A percentile compares a stretch with the other conserved stretches of the same genome.
Conservation (phyloP, 371 early-diverging fungal species). For the Haplosporangium sp. region DNA sequence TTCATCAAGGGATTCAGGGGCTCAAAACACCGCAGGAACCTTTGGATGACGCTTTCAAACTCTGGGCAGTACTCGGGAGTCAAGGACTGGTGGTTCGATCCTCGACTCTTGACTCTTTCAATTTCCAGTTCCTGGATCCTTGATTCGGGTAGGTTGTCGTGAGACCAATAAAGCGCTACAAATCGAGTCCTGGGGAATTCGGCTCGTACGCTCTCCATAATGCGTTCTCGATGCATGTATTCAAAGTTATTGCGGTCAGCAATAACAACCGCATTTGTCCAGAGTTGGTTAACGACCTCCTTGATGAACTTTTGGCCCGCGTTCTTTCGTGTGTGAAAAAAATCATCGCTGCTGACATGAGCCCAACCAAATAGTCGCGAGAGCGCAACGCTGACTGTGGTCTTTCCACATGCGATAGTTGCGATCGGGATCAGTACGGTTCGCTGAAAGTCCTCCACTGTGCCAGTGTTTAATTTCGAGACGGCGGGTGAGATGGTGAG, state of each 20-base stretch:
- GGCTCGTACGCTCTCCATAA: slow-evolving; percentile 60
- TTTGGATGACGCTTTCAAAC: slow-evolving; percentile 61
- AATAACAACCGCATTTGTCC: slow-evolving; percentile 63
- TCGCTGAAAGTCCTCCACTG: slow-evolving; percentile 52
- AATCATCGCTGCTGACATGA: slow-evolving; percentile 83
- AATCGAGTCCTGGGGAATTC: slow-evolving; percentile 67
- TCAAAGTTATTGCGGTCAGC: slow-evolving; percentile 82
- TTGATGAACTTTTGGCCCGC: slow-evolving; percentile 62
- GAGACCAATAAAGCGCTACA: slow-evolving; percentile 78
- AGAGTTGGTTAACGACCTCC: slow-evolving; percentile 61
- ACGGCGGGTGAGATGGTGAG: neutral
- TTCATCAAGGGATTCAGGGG: slow-evolving; percentile 61
- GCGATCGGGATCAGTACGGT: slow-evolving; percentile 79
- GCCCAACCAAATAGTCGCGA: slow-evolving; percentile 65
- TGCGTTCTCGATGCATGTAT: slow-evolving; percentile 60
- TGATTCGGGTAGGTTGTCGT: slow-evolving; percentile 54
- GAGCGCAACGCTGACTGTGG: slow-evolving; percentile 71
- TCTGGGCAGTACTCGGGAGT: slow-evolving; percentile 69
- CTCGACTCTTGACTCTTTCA: slow-evolving; percentile 68
- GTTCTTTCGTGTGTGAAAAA: slow-evolving; percentile 61
- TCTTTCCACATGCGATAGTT: slow-evolving; percentile 80
- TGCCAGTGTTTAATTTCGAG: neutral
- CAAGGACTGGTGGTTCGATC: slow-evolving; percentile 80
- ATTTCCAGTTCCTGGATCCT: slow-evolving; percentile 59
- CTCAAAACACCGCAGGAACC: slow-evolving; percentile 63